Evolutionary conservation across 768 basidiomycete species (phyloP).

Genomic region (Mycena kentingensis): DNA sequence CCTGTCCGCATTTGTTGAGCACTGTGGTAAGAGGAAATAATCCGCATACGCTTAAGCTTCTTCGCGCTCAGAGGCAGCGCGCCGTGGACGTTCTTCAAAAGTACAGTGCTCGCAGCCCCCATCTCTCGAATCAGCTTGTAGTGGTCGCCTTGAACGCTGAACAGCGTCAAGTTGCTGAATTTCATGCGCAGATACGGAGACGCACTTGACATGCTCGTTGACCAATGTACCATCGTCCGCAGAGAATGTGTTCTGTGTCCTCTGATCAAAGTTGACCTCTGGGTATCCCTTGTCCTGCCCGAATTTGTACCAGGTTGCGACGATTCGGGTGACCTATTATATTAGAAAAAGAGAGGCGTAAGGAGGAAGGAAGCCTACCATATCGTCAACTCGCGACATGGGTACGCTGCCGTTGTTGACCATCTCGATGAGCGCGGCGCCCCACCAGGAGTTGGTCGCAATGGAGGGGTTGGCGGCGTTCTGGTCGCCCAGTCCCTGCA

Average conservation of each 20-base stretch:
- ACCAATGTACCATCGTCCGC: neutral
- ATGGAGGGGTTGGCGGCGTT: slow-evolving; percentile 11
- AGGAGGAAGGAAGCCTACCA: slow-evolving; percentile 38
- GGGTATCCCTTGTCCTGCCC: slow-evolving; percentile 19
- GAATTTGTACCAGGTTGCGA: slow-evolving; percentile 42
- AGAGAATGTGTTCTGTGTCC: slow-evolving; percentile 1
- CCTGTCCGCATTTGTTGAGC: no score
- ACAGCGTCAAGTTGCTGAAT: slow-evolving; percentile 36
- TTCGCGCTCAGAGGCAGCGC: slow-evolving; percentile 44
- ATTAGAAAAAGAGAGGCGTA: neutral
- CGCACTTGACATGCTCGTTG: slow-evolving; percentile 12
- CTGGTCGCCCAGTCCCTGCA: slow-evolving; percentile 3
- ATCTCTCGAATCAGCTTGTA: slow-evolving; percentile 57
- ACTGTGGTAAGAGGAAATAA: neutral
- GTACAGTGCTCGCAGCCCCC: slow-evolving; percentile 61
- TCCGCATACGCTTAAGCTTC: slow-evolving; percentile 36
- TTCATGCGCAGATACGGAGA: slow-evolving; percentile 11
- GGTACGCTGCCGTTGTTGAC: slow-evolving; percentile 54
- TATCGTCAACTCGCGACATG: slow-evolving; percentile 49
- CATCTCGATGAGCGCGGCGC: slow-evolving; percentile 32
- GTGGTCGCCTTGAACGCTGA: slow-evolving; percentile 19
- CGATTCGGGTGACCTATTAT: slow-evolving; percentile 42
- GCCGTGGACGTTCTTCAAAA: slow-evolving; percentile 58
- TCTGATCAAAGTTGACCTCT: slow-evolving; percentile 1
- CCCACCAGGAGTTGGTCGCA: slow-evolving; percentile 23